A percentile compares a stretch with the other conserved stretches of the same genome.
Conservation (phyloP, 2,329 filamentous ascomycete genomes). For the Cadophora gregata region DNA sequence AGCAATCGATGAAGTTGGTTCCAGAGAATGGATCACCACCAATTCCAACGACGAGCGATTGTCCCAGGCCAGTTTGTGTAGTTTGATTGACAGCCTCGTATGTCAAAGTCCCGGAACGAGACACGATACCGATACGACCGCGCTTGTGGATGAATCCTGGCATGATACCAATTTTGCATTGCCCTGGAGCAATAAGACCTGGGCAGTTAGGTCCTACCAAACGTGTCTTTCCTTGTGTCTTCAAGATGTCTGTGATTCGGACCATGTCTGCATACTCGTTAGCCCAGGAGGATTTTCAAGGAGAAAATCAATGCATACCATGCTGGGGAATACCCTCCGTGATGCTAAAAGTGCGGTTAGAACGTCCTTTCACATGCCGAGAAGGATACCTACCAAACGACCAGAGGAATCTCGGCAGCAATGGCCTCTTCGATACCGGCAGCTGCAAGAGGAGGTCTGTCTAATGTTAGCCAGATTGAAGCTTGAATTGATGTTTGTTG, state of each 20-base stretch:
- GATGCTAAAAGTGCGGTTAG: slow-evolving; percentile 57
- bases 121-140: slow-evolving; percentile 98
- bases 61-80: slow-evolving; percentile 92
- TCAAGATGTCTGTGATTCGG: slow-evolving; percentile 96
- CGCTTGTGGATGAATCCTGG: slow-evolving; percentile 99
- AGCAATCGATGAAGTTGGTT: slow-evolving; percentile 99
- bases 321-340: slow-evolving; percentile 98
- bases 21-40: slow-evolving; percentile 98
- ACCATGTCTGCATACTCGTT: slow-evolving; percentile 78
- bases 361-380: slow-evolving; percentile 35
- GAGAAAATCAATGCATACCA: slow-evolving; percentile 61
- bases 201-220: slow-evolving; percentile 98
- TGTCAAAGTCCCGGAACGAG: slow-evolving; percentile 95
- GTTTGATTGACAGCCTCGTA: slow-evolving; percentile 99
- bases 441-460: slow-evolving; percentile 87
- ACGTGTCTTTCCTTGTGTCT: slow-evolving; percentile 96
- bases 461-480: slow-evolving; percentile 24
- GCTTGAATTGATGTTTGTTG: not conserved
- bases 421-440: slow-evolving; percentile 97
- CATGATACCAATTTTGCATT: slow-evolving; percentile 99
- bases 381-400: slow-evolving; percentile 71
- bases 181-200: slow-evolving; percentile 90
- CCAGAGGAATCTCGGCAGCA: slow-evolving; percentile 87
- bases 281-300: slow-evolving; percentile 30
- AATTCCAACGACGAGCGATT: slow-evolving; percentile 97